Conservation (phyloP, 1,284 basidiomycete species). For the Apiotrichum gracile region DNA sequence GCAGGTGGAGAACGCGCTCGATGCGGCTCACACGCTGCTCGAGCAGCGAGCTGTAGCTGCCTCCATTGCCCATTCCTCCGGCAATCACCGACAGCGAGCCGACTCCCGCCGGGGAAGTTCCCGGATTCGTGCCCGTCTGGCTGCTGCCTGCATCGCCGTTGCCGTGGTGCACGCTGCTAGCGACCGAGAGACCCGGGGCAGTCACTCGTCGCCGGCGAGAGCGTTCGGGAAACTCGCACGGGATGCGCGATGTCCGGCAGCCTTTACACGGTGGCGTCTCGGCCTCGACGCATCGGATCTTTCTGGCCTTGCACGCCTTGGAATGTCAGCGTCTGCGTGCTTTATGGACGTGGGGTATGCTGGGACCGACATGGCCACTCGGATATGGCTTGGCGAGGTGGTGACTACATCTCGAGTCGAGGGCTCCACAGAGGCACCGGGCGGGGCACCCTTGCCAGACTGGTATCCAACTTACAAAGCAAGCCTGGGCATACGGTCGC, state of each 20-base stretch:
- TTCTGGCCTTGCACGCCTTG: constrained; percentile 21
- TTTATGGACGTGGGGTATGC: too few relatives aligned
- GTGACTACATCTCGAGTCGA: neutral
- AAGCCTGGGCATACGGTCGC: constrained; percentile 22
- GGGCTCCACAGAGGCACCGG: too few relatives aligned
- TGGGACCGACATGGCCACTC: neutral
- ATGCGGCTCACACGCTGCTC: constrained; percentile 17
- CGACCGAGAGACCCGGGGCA: neutral
- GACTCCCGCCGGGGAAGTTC: neutral
- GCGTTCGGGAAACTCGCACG: constrained; percentile 19
- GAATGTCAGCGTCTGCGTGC: neutral
- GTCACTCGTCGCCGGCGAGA: constrained; percentile 3
- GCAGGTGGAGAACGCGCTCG: constrained; percentile 16
- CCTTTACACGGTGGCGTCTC: constrained; percentile 21
- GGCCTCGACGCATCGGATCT: constrained; percentile 22
- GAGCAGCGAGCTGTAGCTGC: neutral
- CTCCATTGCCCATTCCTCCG: neutral
- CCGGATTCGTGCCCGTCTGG: neutral
- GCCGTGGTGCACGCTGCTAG: too few relatives aligned
- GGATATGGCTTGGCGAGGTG: too few relatives aligned
- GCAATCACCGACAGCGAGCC: neutral
- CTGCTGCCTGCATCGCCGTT: neutral
- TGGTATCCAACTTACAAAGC: constrained; percentile 8
- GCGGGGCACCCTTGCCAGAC: too few relatives aligned
- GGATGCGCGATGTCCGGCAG: constrained; percentile 15